Evolutionary conservation across 768 basidiomycete genomes (phyloP).

Genomic region (Termitomyces sp.): DNA sequence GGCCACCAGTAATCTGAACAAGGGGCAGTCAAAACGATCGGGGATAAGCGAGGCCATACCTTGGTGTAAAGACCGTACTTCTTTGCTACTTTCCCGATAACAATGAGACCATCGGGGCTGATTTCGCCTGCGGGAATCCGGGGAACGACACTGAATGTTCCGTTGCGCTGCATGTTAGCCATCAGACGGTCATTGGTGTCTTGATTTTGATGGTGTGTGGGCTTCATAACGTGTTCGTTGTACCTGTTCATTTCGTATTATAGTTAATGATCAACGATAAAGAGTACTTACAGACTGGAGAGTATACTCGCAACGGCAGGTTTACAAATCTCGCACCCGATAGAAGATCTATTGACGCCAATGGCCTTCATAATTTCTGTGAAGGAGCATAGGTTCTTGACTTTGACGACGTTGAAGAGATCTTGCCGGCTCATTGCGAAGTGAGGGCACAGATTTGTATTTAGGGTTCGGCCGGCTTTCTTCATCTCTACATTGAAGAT

Average conservation of each 20-base stretch:
- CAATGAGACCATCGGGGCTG: conserved; percentile 64
- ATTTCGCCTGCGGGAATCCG: conserved; percentile 69
- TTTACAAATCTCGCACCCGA: conserved; percentile 76
- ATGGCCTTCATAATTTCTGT: conserved; percentile 46
- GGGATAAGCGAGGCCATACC: conserved; percentile 9
- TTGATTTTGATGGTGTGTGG: conserved; percentile 63
- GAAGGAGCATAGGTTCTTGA: conserved; percentile 60
- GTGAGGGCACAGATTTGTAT: conserved; percentile 62
- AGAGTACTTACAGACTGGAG: conserved; percentile 31
- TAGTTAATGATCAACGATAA: not conserved
- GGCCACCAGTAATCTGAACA: conserved; percentile 31
- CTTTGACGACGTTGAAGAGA: conserved; percentile 61
- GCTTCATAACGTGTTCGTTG: conserved; percentile 65
- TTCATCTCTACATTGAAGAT: conserved; percentile 60
- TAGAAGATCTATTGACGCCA: conserved; percentile 43
- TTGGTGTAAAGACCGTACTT: conserved; percentile 67
- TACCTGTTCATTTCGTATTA: conserved; percentile 25
- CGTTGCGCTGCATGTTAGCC: conserved; percentile 71
- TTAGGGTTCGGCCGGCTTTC: conserved; percentile 57
- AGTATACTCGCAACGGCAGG: conserved; percentile 59
- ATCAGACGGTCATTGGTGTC: conserved; percentile 72
- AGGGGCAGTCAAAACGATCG: not conserved
- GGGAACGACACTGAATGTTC: conserved; percentile 71
- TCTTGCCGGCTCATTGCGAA: conserved; percentile 64
- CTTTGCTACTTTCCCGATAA: conserved; percentile 61